Evolutionary conservation across 1,284 basidiomycete species (phyloP).

Genomic region (Bjerkandera adusta): DNA sequence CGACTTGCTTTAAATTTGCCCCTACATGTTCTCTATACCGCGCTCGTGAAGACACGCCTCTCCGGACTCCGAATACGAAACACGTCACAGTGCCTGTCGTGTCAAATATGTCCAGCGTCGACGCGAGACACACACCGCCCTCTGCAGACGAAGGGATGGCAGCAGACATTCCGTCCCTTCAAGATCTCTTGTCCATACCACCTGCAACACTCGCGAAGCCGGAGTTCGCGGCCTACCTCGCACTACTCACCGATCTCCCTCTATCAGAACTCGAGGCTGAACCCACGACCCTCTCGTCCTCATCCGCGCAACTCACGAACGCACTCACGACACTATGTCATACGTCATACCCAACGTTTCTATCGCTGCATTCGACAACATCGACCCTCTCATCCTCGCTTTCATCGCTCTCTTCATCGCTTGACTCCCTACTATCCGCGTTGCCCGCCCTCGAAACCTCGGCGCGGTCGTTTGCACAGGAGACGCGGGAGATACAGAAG

Average conservation of each 20-base stretch:
- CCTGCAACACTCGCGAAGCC: constrained; percentile 19
- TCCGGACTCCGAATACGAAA: no score
- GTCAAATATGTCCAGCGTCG: not conserved
- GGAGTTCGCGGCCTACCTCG: constrained; percentile 46
- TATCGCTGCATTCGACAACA: constrained; percentile 76
- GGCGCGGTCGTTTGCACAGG: constrained; percentile 61
- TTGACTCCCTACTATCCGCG: constrained; percentile 64
- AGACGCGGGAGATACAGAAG: constrained; percentile 54
- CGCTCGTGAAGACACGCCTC: no score
- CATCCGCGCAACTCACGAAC: constrained; percentile 80
- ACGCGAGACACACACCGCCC: not conserved
- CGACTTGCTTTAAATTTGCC: no score
- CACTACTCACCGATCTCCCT: constrained; percentile 62
- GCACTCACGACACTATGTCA: constrained; percentile 87
- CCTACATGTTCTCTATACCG: no score
- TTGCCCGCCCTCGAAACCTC: constrained; percentile 73
- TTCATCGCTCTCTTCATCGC: constrained; percentile 61
- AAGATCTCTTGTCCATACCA: constrained; percentile 13
- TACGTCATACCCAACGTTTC: constrained; percentile 85
- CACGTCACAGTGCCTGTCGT: no score
- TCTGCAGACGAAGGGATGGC: not conserved
- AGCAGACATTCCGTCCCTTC: constrained; percentile 6
- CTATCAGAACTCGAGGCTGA: constrained; percentile 67
- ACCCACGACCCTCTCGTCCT: constrained; percentile 73
- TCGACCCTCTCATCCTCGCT: constrained; percentile 67